Base-by-base conservation (phyloP, 75 land plant genomes). In the Gnetum montanum region DNA sequence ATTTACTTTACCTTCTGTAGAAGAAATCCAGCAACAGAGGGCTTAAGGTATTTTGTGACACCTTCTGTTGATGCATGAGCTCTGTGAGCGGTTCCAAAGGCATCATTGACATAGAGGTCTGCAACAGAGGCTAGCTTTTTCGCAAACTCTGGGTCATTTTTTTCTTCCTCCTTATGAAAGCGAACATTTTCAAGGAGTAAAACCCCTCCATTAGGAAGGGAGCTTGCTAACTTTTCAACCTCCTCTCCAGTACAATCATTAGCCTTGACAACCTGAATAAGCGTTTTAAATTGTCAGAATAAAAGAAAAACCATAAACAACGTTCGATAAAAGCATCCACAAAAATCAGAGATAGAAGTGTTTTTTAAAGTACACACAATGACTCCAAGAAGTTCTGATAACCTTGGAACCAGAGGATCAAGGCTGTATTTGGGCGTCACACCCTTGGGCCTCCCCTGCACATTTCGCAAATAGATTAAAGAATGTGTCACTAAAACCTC, bases 391-490 rank as follows among this genome's bases (percentile, higher is more conserved):
- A 81, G 67, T 49, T 80, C 75, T 51, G 79, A 71, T 1, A 80
- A 41, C 43, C 75, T 67, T 11, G 75, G 75, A 2, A 81, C 80
- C 41, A 81, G 71, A 31, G 84, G 84, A 34, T 59, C 76, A 52
- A 81, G 57, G 59, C 82, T 70, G 67, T 68, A 85, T 55, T 85
- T 85, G 4, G 72, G 79, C 4, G 85, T 85, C 5, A 85, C 81
- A 65, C 85, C 90, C 40, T 85, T 85, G 1, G 90, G 90, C 8
- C 90, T 81, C 18, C 90, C 90, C 89, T 85, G 71, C 27, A 68
- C 24, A 28, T 15, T 35, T n/a, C 51, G 15, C 20, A 8, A 49
- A 11, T 15, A 8, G 46, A 60, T 19, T 6, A 48, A 49, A 5
- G 29, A 33, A 46, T 31, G 20, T 43, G 25, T 20, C 48, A 51